Evolutionary conservation across 306 rosid species (phyloP).

Genomic region (Begonia loranthoides): DNA sequence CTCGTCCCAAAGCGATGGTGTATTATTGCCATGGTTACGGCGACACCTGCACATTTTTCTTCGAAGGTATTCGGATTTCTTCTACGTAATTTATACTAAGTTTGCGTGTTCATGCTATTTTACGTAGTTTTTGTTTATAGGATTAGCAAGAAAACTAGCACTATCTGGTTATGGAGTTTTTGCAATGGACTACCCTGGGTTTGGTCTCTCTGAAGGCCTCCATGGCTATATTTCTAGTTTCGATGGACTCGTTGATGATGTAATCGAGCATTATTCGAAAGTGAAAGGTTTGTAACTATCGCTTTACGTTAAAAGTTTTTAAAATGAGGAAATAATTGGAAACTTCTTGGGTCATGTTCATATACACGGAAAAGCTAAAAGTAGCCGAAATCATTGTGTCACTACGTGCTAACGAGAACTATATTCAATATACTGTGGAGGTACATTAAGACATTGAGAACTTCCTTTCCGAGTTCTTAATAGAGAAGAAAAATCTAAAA

Average conservation of each 20-base stretch:
- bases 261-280: conserved; percentile 65
- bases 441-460: too few relatives aligned
- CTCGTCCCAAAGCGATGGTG: conserved; percentile 55
- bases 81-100: too few relatives aligned
- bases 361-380: too few relatives aligned
- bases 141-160: conserved; percentile 76
- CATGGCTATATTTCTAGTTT: conserved; percentile 66
- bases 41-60: conserved; percentile 91
- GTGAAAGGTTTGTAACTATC: conserved; percentile 58
- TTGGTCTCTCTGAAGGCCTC: conserved; percentile 95
- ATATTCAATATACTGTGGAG: too few relatives aligned
- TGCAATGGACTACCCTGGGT: conserved; percentile 94
- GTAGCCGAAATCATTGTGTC: too few relatives aligned
- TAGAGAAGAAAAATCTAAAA: too few relatives aligned
- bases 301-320: too few relatives aligned
- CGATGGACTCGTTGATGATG: conserved; percentile 59
- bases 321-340: too few relatives aligned
- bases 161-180: conserved; percentile 65
- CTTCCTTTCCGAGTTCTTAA: too few relatives aligned
- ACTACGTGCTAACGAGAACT: too few relatives aligned
- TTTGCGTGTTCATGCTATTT: background rate
- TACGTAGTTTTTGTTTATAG: conserved; percentile 20
- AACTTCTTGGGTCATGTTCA: too few relatives aligned
- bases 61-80: conserved; percentile 55
- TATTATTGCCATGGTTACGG: conserved; percentile 91